Evolutionary conservation across 148 eudicot genomes (phyloP), one percentile per base, ranked within the genome.

Genomic region (Tetragonia tetragonoides): DNA sequence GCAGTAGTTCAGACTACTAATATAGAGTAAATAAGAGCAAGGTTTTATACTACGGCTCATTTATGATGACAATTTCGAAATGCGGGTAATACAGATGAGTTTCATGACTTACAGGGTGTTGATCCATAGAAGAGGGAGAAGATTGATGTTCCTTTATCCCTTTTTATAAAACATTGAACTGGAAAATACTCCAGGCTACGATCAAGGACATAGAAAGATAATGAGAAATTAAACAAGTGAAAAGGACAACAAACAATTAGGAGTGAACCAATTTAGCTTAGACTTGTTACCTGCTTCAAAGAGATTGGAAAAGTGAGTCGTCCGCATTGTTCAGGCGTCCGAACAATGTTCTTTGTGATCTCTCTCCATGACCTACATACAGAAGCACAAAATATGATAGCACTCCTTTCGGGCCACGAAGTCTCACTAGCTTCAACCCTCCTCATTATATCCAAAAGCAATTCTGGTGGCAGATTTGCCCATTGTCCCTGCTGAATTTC

Each of bases 281-380:
- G 46, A 66, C 39, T 42, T 51, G 10, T 24, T 72, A 90, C 98
- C 95, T 95, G 98, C 73, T 95, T 95, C 81, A 95, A 82, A 24
- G 98, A 95, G 86, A 95, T 90, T 3, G 98, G 98, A 60, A 92
- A 95, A 73, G 98, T 95, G 75, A 95, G 87, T 61, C 85, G 86
- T 75, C 98, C 98, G 83, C 97, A 95, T 85, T 88, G 88, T 73
- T 92, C 94, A 0, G 89, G 98, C 70, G 98, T 90, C 88, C 87
- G 91, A 44, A 95, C 98, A 77, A 89, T 95, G 79, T 95, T 94
- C 85, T 90, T 91, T 8, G 98, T 95, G 70, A 92, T 77, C 23
- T 92, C 91, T 80, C 98, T 90, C 98, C 98, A 92, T 56, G 98
- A 89, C 78, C 83, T 90, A 72, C 98, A 95, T 74, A 95, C 97